phyloP scores from a whole-genome alignment of 352 stramenopile genomes.

The Bremia lactucae region DNA sequence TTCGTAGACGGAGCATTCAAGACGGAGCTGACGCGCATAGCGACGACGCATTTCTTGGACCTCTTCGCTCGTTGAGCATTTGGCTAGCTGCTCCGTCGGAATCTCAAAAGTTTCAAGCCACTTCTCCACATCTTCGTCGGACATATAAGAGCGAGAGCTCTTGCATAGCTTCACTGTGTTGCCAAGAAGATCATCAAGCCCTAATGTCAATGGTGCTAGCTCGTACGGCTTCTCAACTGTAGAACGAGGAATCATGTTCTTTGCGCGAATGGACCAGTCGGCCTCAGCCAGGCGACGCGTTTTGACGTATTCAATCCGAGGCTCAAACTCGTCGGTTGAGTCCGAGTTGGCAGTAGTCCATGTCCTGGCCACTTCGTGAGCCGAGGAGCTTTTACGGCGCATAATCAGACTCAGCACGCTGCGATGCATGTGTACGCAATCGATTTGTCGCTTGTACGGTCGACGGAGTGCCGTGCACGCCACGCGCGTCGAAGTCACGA shows the following conservation, averaged over 20 bases:
- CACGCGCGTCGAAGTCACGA: constrained; percentile 13
- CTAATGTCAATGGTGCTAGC: constrained; percentile 16
- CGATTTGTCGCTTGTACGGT: background rate
- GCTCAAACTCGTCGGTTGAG: constrained; percentile 9
- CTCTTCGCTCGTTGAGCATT: constrained; percentile 35
- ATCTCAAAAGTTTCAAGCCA: constrained; percentile 57
- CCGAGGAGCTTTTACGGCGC: constrained; percentile 25
- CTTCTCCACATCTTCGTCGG: constrained; percentile 61
- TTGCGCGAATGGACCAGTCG: constrained; percentile 50
- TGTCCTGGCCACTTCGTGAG: constrained; percentile 8
- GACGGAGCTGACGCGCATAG: constrained; percentile 63
- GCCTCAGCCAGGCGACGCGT: constrained; percentile 24
- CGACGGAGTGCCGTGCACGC: constrained; percentile 12
- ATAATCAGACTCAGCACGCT: constrained; percentile 4
- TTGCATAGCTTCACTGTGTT: background rate
- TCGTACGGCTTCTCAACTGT: constrained; percentile 31
- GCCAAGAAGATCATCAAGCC: constrained; percentile 13
- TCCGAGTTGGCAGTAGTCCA: constrained; percentile 9
- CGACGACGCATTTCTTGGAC: constrained; percentile 47
- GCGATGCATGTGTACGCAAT: constrained; percentile 2
- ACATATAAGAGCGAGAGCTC: constrained; percentile 34
- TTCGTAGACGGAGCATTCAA: constrained; percentile 73
- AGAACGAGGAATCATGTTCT: constrained; percentile 35
- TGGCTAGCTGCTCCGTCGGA: constrained; percentile 34
- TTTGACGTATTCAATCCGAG: constrained; percentile 1